Base-by-base conservation (phyloP, 371 early-diverging fungal genomes). In the Rhizomucor miehei region DNA sequence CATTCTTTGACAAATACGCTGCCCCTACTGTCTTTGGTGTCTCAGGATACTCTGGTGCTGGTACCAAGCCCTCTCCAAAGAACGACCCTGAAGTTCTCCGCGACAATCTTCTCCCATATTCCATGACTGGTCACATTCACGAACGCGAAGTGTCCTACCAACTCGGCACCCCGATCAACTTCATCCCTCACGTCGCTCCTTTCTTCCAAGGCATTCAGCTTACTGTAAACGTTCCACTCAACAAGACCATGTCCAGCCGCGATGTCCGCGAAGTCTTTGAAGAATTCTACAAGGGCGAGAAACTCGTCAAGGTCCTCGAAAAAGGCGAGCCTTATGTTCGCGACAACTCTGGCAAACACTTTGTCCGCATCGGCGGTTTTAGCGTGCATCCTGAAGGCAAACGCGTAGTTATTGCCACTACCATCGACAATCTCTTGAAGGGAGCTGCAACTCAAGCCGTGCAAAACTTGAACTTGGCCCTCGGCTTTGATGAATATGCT, bases 401-500 rank as follows among this genome's bases (percentile, higher is more conserved):
- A 65, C 78, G 96, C 34, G 94, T 84, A 3, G 94, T 95, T 2
- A 71, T 97, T n/a, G 86, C 91, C 12, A 87, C 91, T 8, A 95
- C 95, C n/a, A 88, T 97, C 41, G 97, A 97, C 67, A 97, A 97
- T 56, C 62, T 97, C 62, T 80, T 95, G 56, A 98, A 98, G 84
- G 98, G 97, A 8, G 96, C 96, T 21, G 96, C 96, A 13, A 97
- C 96, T 21, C 98, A 98, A 75, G 94, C 95, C 9, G 65, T 96
- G 39, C 98, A 97, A 69, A 91, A 91, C 70, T 71, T 89, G 54
- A 91, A 91, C 65, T 66, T 91, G 57, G 82, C 87, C 17, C 70
- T 91, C 20, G 87, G 86, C 9, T 67, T 86, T 47, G 89, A 87
- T 51, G 95, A 94, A 69, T 92, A 82, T 65, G 82, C 89, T 39